Evolutionary conservation across 495 filamentous ascomycete species (phyloP).

Genomic region (Venustampulla echinocandica): DNA sequence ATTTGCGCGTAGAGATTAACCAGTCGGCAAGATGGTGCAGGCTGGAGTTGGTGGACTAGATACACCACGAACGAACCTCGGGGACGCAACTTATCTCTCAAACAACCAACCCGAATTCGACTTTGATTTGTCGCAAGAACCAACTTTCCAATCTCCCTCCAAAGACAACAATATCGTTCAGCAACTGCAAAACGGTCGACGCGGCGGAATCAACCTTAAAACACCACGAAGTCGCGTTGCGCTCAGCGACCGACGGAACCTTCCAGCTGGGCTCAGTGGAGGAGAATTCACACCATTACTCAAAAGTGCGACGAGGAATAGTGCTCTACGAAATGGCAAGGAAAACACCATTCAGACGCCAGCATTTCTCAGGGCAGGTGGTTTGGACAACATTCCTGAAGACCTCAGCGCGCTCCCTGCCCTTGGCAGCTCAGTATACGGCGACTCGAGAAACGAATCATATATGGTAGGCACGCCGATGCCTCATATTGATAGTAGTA

Average conservation of each 20-base stretch:
- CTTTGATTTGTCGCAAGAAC: conserved; percentile 70
- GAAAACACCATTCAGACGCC: conserved; percentile 58
- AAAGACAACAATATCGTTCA: conserved; percentile 68
- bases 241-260: conserved; percentile 59
- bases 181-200: conserved; percentile 54
- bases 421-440: conserved; percentile 60
- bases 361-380: conserved; percentile 50
- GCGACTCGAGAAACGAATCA: conserved; percentile 40
- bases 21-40: conserved; percentile 32
- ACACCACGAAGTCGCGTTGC: conserved; percentile 63
- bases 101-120: conserved; percentile 50
- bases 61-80: conserved; percentile 69
- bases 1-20: conserved; percentile 10
- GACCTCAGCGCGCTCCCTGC: conserved; percentile 53
- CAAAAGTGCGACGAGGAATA: conserved; percentile 80
- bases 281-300: conserved; percentile 90
- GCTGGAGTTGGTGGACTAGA: conserved; percentile 52
- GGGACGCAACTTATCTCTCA: conserved; percentile 70
- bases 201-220: conserved; percentile 39
- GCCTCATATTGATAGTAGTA: conserved; percentile 68
- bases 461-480: conserved; percentile 49
- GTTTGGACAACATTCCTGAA: conserved; percentile 51
- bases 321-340: conserved; percentile 52
- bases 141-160: conserved; percentile 77
- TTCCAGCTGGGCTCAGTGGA: conserved; percentile 48